Conservation (phyloP, 1,284 basidiomycete species). For the Rhodofomes roseus region DNA sequence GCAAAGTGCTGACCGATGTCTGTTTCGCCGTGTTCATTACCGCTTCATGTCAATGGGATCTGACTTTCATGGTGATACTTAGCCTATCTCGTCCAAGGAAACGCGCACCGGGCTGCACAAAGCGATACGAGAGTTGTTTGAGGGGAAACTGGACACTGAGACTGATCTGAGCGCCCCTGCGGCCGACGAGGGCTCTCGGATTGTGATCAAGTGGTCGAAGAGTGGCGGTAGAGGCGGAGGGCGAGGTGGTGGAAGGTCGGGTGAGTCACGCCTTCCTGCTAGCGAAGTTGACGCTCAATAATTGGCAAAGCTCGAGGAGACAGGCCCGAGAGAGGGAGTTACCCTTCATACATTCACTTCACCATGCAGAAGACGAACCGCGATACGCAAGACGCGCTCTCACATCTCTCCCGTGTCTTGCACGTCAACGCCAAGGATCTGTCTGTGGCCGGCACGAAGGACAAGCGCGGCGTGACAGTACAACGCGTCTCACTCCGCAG, state of each 20-base stretch:
- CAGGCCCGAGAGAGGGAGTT: slow-evolving; percentile 54
- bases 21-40: slow-evolving; percentile 27
- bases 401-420: slow-evolving; percentile 74
- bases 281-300: slow-evolving; percentile 6
- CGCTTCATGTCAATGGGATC: slow-evolving; percentile 14
- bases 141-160: slow-evolving; percentile 81
- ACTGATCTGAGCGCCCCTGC: slow-evolving; percentile 51
- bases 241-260: slow-evolving; percentile 36
- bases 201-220: slow-evolving; percentile 72
- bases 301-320: slow-evolving; percentile 29
- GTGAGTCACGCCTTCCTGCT: no score
- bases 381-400: slow-evolving; percentile 93
- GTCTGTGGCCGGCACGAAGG: slow-evolving; percentile 93
- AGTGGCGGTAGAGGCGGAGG: slow-evolving; percentile 37
- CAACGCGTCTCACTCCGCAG: slow-evolving; percentile 88
- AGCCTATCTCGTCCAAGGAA: slow-evolving; percentile 83
- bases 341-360: slow-evolving; percentile 92
- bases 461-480: slow-evolving; percentile 95
- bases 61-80: slow-evolving; percentile 17
- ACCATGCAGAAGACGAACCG: slow-evolving; percentile 97
- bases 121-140: slow-evolving; percentile 77
- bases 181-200: slow-evolving; percentile 63
- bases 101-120: slow-evolving; percentile 83
- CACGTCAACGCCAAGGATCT: slow-evolving; percentile 78
- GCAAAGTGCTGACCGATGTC: slow-evolving; percentile 80